These are phyloP conservation scores for Phalaenopsis equestris DNA, from an alignment of 106 monocot genomes.

Conservation along the genomic window DNA sequence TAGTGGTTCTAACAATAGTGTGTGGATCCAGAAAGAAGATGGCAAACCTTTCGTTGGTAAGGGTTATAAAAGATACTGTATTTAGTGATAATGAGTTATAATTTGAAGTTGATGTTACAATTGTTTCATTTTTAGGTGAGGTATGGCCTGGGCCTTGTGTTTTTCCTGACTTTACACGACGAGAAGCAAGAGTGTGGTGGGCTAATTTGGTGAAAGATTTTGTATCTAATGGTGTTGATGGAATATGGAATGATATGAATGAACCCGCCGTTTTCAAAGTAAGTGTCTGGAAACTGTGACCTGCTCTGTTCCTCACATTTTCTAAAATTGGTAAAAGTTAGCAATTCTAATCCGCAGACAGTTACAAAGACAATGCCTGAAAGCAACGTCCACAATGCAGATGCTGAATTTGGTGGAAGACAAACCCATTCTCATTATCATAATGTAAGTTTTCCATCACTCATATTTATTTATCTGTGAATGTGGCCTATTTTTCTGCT, in stretches of 20 bases:
- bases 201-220: conserved; percentile 84
- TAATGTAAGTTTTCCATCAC: conserved; percentile 49
- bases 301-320: conserved; percentile 4
- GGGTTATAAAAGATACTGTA: conserved; percentile 2
- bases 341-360: conserved; percentile 35
- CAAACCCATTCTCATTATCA: conserved; percentile 91
- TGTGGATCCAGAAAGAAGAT: conserved; percentile 71
- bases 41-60: conserved; percentile 78
- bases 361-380: conserved; percentile 97
- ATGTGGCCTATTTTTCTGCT: neutral
- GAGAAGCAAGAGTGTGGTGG: conserved; percentile 76
- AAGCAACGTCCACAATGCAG: conserved; percentile 86
- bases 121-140: conserved; percentile 33
- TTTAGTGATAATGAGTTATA: neutral
- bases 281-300: conserved; percentile 13
- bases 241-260: conserved; percentile 99
- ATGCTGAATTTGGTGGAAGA: conserved; percentile 66
- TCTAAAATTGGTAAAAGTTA: conserved; percentile 1
- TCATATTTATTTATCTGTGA: neutral
- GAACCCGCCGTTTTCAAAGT: conserved; percentile 96
- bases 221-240: conserved; percentile 86
- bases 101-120: neutral
- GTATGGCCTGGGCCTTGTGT: conserved; percentile 99
- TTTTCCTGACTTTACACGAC: conserved; percentile 91
- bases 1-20: conserved; percentile 67